Evolutionary conservation across 1,284 basidiomycete species (phyloP), one percentile per base, ranked within the genome.

Genomic region (Leccinum laetum): DNA sequence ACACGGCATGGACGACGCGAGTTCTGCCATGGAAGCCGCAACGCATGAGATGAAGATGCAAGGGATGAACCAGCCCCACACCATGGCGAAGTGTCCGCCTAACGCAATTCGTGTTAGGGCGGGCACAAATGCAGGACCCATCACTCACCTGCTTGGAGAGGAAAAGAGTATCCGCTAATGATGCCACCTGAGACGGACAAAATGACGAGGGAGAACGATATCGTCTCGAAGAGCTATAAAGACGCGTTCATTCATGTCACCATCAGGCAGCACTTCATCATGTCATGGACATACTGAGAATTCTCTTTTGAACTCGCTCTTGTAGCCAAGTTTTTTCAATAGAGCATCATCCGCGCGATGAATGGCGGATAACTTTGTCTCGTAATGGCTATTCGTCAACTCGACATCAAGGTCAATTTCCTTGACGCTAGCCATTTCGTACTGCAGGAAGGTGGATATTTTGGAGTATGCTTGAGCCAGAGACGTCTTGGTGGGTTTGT

Each of bases 1-100:
- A 68, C 72, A 90, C 84, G 90, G 90, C 89, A 91, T 91, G 2
- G 88, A 83, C 2, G 87, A 89, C 7, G 87, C 80, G 44, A 91
- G 71, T 70, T 91, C 89, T 10, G 89, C 89, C 79, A 91, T 83
- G n/a, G 83, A 86, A 5, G 84, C 79, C 2, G 88, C 88, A 35
- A 90, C 78, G 16, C 82, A 80, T 71, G 85, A 78, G 46, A 91
- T 87, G 66, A 90, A 90, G 52, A 88, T 76, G 65, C 80, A 83
- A 2, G 89, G 88, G 64, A 91, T 49, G 7, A 49, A 49, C 46
- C 90, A 92, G 8, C 89, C 90, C 77, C 87, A 91, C 5, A 90
- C 83, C 82, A 91, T 86, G 24, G 88, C 88, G 32, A 89, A 85
- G 72, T 90, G 89, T 2, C 89, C 88, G 46, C 88, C 88, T 83